Evolutionary conservation across 495 filamentous ascomycete genomes (phyloP).

Genomic region (Podospora appendiculata): DNA sequence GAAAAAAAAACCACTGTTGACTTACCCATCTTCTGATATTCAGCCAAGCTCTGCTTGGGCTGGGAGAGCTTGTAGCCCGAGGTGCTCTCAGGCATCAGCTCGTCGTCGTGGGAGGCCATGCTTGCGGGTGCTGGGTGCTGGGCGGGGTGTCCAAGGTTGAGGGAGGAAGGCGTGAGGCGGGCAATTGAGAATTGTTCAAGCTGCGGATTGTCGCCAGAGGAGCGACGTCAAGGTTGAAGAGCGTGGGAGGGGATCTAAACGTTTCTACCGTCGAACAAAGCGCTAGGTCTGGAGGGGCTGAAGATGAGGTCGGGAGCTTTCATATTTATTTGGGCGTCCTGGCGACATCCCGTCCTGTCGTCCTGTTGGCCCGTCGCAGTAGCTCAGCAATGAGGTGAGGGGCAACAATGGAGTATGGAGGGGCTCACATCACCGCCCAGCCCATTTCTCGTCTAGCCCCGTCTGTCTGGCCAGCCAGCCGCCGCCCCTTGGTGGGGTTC

Average conservation of each 20-base stretch:
- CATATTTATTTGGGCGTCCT: constrained; percentile 7
- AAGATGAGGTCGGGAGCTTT: constrained; percentile 4
- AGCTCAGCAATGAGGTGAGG: constrained; percentile 1
- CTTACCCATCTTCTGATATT: constrained; percentile 88
- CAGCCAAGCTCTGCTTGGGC: constrained; percentile 87
- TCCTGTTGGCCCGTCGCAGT: too few relatives aligned
- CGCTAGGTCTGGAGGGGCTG: background rate
- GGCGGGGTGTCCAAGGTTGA: constrained; percentile 3
- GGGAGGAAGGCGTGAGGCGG: background rate
- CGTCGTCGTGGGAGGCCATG: constrained; percentile 77
- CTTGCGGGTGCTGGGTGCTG: too few relatives aligned
- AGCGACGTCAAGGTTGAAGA: background rate
- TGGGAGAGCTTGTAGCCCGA: constrained; percentile 96
- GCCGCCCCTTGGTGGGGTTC: background rate
- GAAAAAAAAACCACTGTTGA: constrained; percentile 11
- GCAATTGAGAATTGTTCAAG: background rate
- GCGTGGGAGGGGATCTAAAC: background rate
- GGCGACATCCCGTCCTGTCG: too few relatives aligned
- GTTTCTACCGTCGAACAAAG: background rate
- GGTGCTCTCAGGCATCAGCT: constrained; percentile 76
- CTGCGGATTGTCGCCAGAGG: too few relatives aligned
- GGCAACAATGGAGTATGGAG: constrained; percentile 9
- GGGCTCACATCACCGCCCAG: constrained; percentile 1
- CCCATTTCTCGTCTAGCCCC: background rate
- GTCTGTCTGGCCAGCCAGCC: constrained; percentile 11